phyloP scores from a whole-genome alignment of 1,139 yeast species.

The Arxiozyma bovina region DNA sequence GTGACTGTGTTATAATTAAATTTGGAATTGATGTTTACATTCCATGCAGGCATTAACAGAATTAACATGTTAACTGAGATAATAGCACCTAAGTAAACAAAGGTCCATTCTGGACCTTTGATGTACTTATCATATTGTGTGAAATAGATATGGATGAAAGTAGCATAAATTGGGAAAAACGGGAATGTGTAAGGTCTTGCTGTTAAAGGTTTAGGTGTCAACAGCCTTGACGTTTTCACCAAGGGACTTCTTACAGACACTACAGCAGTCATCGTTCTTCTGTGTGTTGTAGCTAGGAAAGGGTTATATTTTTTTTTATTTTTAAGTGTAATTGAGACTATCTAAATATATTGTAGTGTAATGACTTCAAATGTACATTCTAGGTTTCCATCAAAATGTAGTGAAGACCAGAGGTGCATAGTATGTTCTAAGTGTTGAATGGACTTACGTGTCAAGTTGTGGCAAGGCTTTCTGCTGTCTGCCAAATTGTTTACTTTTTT shows the following conservation, averaged over 20 bases:
- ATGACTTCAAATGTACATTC: neutral
- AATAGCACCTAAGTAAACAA: constrained; percentile 70
- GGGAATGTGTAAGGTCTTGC: constrained; percentile 81
- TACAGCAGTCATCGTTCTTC: constrained; percentile 16
- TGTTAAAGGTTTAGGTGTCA: constrained; percentile 55
- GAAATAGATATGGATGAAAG: constrained; percentile 57
- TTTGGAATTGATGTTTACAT: constrained; percentile 55
- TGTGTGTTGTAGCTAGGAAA: neutral
- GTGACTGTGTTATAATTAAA: constrained; percentile 58
- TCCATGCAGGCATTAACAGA: constrained; percentile 96
- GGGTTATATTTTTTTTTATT: neutral
- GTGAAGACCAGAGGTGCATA: neutral
- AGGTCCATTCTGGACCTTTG: constrained; percentile 73
- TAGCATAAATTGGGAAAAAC: constrained; percentile 69
- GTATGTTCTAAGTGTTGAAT: neutral
- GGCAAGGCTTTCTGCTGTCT: neutral
- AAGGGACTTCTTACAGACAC: constrained; percentile 33
- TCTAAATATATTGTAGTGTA: neutral
- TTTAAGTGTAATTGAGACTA: neutral
- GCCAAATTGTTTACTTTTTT: neutral
- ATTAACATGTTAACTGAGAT: constrained; percentile 65
- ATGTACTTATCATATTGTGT: constrained; percentile 72
- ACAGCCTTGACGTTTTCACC: constrained; percentile 41
- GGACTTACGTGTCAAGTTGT: neutral
- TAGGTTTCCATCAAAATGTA: neutral